Evolutionary conservation across 176 grass and related monocot genomes (phyloP).

Genomic region (Carex myosuroides): DNA sequence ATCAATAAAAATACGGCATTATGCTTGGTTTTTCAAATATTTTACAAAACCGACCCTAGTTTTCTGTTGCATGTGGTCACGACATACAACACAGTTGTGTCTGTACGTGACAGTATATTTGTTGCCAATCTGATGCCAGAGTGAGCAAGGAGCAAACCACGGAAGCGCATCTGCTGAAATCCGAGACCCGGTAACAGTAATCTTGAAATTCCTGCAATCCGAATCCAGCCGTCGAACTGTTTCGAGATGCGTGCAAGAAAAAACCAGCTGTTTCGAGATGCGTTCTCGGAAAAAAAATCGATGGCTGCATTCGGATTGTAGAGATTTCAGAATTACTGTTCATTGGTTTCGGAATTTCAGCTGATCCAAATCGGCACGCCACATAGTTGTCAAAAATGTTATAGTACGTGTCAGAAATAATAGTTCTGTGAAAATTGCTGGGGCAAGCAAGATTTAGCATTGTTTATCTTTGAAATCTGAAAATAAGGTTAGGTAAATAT

Average conservation of each 20-base stretch:
- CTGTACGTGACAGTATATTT: background rate
- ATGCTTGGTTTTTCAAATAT: background rate
- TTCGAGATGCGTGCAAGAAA: too few relatives aligned
- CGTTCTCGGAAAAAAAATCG: too few relatives aligned
- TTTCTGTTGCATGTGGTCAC: background rate
- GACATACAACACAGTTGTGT: background rate
- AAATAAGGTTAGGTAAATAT: background rate
- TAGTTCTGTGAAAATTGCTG: too few relatives aligned
- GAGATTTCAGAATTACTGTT: too few relatives aligned
- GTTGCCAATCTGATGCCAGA: background rate
- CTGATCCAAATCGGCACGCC: too few relatives aligned
- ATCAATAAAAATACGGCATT: background rate
- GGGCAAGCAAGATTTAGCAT: background rate
- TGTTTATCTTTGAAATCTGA: background rate
- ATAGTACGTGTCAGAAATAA: background rate
- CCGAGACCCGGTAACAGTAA: too few relatives aligned
- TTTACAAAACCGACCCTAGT: background rate
- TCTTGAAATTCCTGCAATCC: too few relatives aligned
- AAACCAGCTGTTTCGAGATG: too few relatives aligned
- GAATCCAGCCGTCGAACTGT: too few relatives aligned
- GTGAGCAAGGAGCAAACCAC: background rate
- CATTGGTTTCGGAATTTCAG: too few relatives aligned
- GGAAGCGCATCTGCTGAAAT: too few relatives aligned
- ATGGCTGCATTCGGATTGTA: too few relatives aligned
- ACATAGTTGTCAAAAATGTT: background rate